Percentiles rank a stretch among this genome's conserved stretches.
phyloP scores from a whole-genome alignment of 1,284 basidiomycete species.

The Heterobasidion parviporum region DNA sequence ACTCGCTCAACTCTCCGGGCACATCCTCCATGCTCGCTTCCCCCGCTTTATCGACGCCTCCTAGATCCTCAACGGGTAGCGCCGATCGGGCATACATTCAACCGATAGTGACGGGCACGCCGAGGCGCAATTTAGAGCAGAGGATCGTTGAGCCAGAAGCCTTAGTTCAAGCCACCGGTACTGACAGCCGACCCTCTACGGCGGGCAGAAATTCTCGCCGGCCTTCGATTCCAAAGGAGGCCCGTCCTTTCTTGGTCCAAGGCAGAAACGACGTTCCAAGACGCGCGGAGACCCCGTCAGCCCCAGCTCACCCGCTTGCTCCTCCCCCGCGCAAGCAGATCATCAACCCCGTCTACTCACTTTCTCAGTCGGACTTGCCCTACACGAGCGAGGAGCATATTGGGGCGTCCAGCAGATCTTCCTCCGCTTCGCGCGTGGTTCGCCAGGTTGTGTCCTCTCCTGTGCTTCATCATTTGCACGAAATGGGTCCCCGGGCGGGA shows the following conservation, averaged over 20 bases:
- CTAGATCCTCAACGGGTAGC: slow-evolving; percentile 11
- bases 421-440: slow-evolving; percentile 6
- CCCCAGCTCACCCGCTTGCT: slow-evolving; percentile 32
- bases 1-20: slow-evolving; percentile 52
- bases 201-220: background rate
- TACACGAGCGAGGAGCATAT: slow-evolving; percentile 5
- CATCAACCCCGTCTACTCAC: slow-evolving; percentile 34
- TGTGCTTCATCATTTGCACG: slow-evolving; percentile 10
- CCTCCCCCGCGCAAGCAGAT: slow-evolving; percentile 52
- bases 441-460: slow-evolving; percentile 17
- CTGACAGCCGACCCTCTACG: background rate
- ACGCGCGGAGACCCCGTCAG: slow-evolving; percentile 24
- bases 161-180: slow-evolving; percentile 9
- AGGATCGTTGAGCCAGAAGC: slow-evolving; percentile 16
- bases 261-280: slow-evolving; percentile 17
- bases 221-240: background rate
- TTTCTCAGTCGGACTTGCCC: slow-evolving; percentile 46
- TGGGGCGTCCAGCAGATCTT: slow-evolving; percentile 3
- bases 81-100: slow-evolving; percentile 11
- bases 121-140: slow-evolving; percentile 16
- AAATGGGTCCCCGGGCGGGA: slow-evolving; percentile 13
- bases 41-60: slow-evolving; percentile 10
- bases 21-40: slow-evolving; percentile 23
- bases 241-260: background rate
- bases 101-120: slow-evolving; percentile 9